Evolutionary conservation across 1,139 yeast genomes (phyloP), one percentile per base, ranked within the genome.

Genomic region (Saccharomyces hybrid): DNA sequence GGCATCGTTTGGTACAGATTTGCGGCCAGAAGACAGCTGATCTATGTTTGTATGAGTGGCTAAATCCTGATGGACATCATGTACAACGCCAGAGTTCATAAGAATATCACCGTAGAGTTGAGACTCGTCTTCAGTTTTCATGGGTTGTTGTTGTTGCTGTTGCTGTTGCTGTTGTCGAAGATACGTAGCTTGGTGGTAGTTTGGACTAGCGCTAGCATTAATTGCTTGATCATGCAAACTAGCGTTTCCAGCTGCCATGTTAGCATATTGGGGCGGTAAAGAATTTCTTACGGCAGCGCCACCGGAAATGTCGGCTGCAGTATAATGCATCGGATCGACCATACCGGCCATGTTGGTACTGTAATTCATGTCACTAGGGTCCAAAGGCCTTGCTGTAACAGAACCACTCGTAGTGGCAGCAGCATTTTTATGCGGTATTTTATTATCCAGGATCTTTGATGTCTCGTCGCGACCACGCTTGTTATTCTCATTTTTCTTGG

Each of bases 401-500:
- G 42, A 19, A 19, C 19, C 19, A 19, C 19, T 19, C 19, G 19
- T 19, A 14, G 6, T 16, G 11, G 6, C 13, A 13, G n/a, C 14
- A 13, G 23, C 16, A 14, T 38, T 38, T n/a, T 4, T 13, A 16
- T 38, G 42, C 42, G 42, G 42, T 38, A 38, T 38, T 16, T 38
- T 38, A 16, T 38, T 16, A 3, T 38, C 9, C 25, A 16, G 1
- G 42, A 38, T 38, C 6, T 38, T 38, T 38, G 42, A 38, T 16
- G 42, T 38, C 5, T 38, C 42, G 11, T 38, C 42, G 23, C 5
- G 5, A 38, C 23, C 2, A 49, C 50, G 41, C 31, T 4, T 25
- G 11, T 49, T 51, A 34, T 23, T 51, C 19, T 32, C 47, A 32
- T 28, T 53, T 38, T 38, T 8, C 6, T 38, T 8, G 42, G 42